Evolutionary conservation across 805 yeast species (phyloP), one percentile per base, ranked within the genome.

Genomic region (Kazachstania martiniae): DNA sequence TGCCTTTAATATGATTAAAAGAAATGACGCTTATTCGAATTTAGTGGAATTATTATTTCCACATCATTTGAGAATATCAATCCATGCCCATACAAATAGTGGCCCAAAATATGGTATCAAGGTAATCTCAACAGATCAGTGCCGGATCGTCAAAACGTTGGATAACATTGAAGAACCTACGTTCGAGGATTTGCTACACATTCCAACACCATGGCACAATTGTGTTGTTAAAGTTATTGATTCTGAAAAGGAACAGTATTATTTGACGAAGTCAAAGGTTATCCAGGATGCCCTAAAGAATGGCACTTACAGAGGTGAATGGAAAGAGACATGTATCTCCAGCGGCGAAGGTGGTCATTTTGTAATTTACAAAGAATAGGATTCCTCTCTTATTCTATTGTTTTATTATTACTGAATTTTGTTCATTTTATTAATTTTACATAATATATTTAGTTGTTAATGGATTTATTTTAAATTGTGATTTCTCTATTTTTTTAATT

Each of bases 141-240:
- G 77, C 40, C 61, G 57, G 30, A 68, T 67, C 12, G 65, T 72
- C 12, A 62, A 56, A 31, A 57, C 66, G n/a, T 49, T 72, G 21
- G 56, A 53, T 18, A 53, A 51, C 16, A 32, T 46, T 18, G 55
- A 27, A 3, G 68, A 66, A 31, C 77, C 72, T 2, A 46, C 46
- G 18, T 64, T 57, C 44, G 72, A 68, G 27, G 77, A 70, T 41
- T 55, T 69, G 40, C 61, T 74, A 36, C 80, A 74, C 48, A 72
- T 74, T 36, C 79, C 80, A 31, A 73, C 79, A 0, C 79, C 80
- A 29, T 74, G 79, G 79, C 80, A 73, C 50, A 74, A 74, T 42
- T 58, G 71, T 32, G 63, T 73, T 10, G 66, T 69, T 17, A 39
- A 45, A 17, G 28, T 42, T 8, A 18, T 23, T 14, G 28, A 23